Conservation (phyloP, 1,284 basidiomycete genomes). For the Ustilago tritici region DNA sequence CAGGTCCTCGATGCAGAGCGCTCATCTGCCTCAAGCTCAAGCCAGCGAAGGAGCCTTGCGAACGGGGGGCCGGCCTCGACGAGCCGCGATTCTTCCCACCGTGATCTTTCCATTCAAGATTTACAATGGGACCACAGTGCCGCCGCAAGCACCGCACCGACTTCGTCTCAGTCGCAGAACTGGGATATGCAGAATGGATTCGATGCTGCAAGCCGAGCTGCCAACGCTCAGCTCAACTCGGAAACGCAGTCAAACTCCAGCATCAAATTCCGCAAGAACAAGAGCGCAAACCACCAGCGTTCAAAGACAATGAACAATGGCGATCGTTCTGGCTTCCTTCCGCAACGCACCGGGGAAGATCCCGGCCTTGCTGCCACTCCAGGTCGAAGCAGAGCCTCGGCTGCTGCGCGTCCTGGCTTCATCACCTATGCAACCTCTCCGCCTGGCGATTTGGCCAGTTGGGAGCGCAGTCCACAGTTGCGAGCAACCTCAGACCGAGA, state of each 20-base stretch:
- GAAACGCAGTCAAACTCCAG: conserved; percentile 28
- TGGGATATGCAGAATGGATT: conserved; percentile 23
- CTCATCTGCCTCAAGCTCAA: conserved; percentile 28
- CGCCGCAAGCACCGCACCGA: conserved; percentile 37
- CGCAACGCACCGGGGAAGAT: conserved; percentile 23
- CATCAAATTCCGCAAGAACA: conserved; percentile 45
- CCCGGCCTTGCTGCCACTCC: conserved; percentile 34
- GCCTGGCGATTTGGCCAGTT: conserved; percentile 22
- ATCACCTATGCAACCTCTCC: conserved; percentile 41
- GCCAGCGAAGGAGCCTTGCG: conserved; percentile 8
- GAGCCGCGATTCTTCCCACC: conserved; percentile 37
- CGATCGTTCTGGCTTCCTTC: conserved; percentile 18
- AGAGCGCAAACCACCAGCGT: conserved; percentile 39
- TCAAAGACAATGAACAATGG: conserved; percentile 32
- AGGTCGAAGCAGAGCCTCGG: conserved; percentile 20
- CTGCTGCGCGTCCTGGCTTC: conserved; percentile 35
- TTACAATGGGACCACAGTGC: conserved; percentile 35
- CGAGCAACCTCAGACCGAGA: conserved; percentile 20
- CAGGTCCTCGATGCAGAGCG: conserved; percentile 16
- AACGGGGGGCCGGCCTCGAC: conserved; percentile 10
- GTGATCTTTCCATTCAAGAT: conserved; percentile 27
- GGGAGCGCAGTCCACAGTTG: conserved; percentile 36
- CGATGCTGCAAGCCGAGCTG: conserved; percentile 11
- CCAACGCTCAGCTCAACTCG: neutral
- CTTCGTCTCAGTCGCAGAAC: conserved; percentile 39